Percentiles rank a stretch among this genome's conserved stretches.
These are phyloP conservation scores for Yamadazyma taylorii DNA, from an alignment of 1,139 yeast genomes.

Conservation along the genomic window DNA sequence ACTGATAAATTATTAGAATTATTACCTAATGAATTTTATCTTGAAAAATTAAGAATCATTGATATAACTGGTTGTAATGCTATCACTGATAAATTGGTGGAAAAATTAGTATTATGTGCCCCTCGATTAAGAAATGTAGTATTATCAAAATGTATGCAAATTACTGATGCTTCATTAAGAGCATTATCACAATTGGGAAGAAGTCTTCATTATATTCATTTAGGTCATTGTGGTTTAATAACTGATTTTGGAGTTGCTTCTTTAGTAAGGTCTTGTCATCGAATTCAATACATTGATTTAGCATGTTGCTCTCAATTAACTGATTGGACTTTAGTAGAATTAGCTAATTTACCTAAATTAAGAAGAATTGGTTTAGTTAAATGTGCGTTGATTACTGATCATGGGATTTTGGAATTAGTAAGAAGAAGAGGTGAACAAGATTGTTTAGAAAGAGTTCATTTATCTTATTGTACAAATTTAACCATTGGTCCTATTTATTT, in stretches of 20 bases:
- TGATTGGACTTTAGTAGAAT: conserved; percentile 75
- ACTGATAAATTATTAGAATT: conserved; percentile 62
- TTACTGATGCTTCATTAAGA: conserved; percentile 79
- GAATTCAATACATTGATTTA: conserved; percentile 89
- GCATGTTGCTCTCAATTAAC: conserved; percentile 94
- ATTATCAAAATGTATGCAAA: conserved; percentile 82
- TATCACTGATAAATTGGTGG: conserved; percentile 78
- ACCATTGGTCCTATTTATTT: conserved; percentile 71
- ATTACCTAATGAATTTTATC: conserved; percentile 41
- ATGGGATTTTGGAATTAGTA: conserved; percentile 77
- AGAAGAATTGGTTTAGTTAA: conserved; percentile 92
- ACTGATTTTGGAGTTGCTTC: conserved; percentile 85
- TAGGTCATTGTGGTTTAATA: conserved; percentile 90
- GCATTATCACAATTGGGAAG: conserved; percentile 75
- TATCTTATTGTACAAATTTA: conserved; percentile 85
- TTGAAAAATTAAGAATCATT: conserved; percentile 64
- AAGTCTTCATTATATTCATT: conserved; percentile 83
- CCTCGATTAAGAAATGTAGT: conserved; percentile 88
- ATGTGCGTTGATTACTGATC: conserved; percentile 85
- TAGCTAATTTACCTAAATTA: conserved; percentile 75
- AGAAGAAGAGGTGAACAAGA: conserved; percentile 70
- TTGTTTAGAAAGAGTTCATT: conserved; percentile 86
- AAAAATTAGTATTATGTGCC: conserved; percentile 69
- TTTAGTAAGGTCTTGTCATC: conserved; percentile 74
- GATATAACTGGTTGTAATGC: conserved; percentile 86